phyloP scores from a whole-genome alignment of 495 filamentous ascomycete species.

The Glutinoglossum americanum region DNA sequence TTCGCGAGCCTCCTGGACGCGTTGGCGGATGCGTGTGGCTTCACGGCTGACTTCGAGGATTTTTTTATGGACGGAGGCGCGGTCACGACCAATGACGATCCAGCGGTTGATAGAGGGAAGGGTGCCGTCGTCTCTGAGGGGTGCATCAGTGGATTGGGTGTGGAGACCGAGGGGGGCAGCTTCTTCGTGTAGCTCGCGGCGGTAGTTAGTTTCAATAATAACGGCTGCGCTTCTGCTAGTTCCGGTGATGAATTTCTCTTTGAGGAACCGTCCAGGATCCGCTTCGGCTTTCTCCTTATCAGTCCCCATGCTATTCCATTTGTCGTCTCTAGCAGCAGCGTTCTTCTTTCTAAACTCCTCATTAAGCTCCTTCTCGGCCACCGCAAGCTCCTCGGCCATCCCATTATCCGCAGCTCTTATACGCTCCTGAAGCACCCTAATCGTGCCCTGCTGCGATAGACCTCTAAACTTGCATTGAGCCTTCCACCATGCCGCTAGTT shows the following conservation, averaged over 20 bases:
- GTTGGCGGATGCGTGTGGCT: background rate
- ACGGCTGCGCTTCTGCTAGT: background rate
- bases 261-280: background rate
- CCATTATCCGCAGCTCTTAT: background rate
- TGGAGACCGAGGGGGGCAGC: background rate
- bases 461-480: background rate
- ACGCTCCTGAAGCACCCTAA: background rate
- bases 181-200: background rate
- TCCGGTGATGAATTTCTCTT: background rate
- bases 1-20: background rate
- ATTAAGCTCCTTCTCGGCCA: background rate
- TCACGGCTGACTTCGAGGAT: background rate
- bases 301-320: background rate
- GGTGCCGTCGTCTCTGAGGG: background rate
- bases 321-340: background rate
- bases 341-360: background rate
- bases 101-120: background rate
- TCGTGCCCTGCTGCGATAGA: background rate
- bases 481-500: background rate
- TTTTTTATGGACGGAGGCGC: background rate
- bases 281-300: background rate
- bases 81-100: background rate
- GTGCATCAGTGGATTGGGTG: background rate
- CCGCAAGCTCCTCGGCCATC: background rate
- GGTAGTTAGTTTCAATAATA: background rate